Evolutionary conservation across 495 filamentous ascomycete genomes (phyloP).

Genomic region (Trichodelitschia bisporula): DNA sequence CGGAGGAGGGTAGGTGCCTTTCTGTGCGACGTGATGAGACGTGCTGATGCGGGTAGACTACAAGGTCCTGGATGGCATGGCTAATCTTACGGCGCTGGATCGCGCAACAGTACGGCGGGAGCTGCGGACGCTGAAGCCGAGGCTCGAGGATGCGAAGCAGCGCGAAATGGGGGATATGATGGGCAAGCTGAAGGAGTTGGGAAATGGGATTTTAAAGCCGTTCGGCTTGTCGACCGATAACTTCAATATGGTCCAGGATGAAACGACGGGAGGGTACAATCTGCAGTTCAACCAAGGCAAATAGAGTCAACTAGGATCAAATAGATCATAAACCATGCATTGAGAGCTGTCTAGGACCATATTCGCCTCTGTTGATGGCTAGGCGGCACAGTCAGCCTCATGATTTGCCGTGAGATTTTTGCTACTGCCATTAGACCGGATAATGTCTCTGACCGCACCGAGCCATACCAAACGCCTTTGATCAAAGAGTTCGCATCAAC

Average conservation of each 20-base stretch:
- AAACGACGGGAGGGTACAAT: slow-evolving; percentile 72
- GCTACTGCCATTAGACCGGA: background rate
- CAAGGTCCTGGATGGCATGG: slow-evolving; percentile 14
- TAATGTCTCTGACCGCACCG: background rate
- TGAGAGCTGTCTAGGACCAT: background rate
- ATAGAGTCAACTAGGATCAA: too few relatives aligned
- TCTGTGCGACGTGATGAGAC: slow-evolving; percentile 3
- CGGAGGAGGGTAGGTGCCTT: slow-evolving; percentile 26
- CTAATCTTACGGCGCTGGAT: slow-evolving; percentile 36
- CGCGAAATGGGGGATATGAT: slow-evolving; percentile 88
- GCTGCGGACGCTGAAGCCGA: slow-evolving; percentile 33
- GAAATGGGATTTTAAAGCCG: slow-evolving; percentile 75
- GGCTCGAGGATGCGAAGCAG: slow-evolving; percentile 51
- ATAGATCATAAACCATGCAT: background rate
- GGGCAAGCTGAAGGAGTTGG: slow-evolving; percentile 82
- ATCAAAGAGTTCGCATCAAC: background rate
- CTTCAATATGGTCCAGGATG: slow-evolving; percentile 82
- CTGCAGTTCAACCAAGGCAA: slow-evolving; percentile 46
- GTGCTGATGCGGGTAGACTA: slow-evolving; percentile 10
- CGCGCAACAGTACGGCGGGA: slow-evolving; percentile 37
- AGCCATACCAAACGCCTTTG: background rate
- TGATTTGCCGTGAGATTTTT: background rate
- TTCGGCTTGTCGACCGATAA: slow-evolving; percentile 84
- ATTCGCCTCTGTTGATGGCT: background rate
- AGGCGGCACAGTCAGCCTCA: background rate